Base-by-base conservation (phyloP, 495 filamentous ascomycete species). In the Penicillium daleae region DNA sequence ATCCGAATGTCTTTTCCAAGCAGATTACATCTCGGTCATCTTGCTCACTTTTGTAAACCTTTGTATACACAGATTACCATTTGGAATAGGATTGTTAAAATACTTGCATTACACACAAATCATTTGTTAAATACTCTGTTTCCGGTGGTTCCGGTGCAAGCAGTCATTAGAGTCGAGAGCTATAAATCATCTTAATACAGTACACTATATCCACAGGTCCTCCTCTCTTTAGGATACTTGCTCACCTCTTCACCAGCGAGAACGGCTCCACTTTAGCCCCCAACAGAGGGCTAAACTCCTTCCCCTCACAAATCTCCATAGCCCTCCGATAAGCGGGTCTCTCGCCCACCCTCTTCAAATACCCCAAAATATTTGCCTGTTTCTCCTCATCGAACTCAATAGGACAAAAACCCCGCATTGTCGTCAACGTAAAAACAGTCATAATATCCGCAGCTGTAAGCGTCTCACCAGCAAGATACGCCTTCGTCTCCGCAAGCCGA, bases 381-480 rank as follows among this genome's bases (percentile, higher is more conserved):
- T 66, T 70, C 31, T 63, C 58, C 40, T 58, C 52, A 68, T 72
- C 73, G 33, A 52, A 66, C 1, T 81, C 76, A n/a, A 77, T 68
- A 22, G 73, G 73, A 54, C 50, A 55, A 63, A 83, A 87, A 13
- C 73, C 71, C 21, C 87, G 73, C 78, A 86, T 77, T 12, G 82
- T 87, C 3, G 85, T 86, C 49, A 88, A 69, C 29, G 72, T 73
- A 56, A 76, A 83, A 8, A 87, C 70, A 6, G 57, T 76, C 82
- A 87, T 88, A 33, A 88, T 76, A 76, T 90, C 87, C 1, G 87
- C 87, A 0, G 80, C 83, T 0, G 84, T 88, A 59, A 90, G 83
- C 53, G 85, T 72, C 24, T 80, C 71, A 13, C 86, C 87, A 0
- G 84, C 86, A n/a, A 90, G 66, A 73, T 80, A 89, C 24, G 74